phyloP scores from a whole-genome alignment of 495 filamentous ascomycete species.

The Bryoglossum gracile region DNA sequence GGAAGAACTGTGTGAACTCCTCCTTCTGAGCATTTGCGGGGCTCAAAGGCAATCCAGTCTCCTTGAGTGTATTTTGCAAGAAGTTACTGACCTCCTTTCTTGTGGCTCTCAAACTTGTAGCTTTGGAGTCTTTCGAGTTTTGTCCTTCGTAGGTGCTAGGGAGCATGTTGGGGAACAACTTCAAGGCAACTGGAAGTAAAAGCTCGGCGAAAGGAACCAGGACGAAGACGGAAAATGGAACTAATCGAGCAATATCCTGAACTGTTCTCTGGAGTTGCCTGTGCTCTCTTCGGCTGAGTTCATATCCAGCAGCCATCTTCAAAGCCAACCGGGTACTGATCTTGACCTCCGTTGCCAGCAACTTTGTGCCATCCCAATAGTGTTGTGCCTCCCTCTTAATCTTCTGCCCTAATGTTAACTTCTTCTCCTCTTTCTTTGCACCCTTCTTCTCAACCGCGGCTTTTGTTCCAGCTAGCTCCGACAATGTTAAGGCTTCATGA shows the following conservation, averaged over 20 bases:
- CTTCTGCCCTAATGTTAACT: constrained; percentile 82
- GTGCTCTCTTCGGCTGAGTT: constrained; percentile 88
- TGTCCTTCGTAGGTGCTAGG: constrained; percentile 96
- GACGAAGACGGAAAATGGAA: constrained; percentile 95
- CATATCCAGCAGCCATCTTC: constrained; percentile 98
- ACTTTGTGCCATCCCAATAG: constrained; percentile 99
- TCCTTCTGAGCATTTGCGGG: constrained; percentile 82
- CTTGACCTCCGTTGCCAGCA: constrained; percentile 83
- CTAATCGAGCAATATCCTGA: constrained; percentile 83
- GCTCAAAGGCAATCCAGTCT: constrained; percentile 85
- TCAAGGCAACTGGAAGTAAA: constrained; percentile 86
- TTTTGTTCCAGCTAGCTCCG: constrained; percentile 38
- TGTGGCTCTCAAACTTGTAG: constrained; percentile 70
- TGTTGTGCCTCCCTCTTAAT: constrained; percentile 86
- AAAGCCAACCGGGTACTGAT: constrained; percentile 86
- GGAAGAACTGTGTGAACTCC: constrained; percentile 96
- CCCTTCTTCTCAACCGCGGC: constrained; percentile 44
- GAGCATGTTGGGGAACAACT: constrained; percentile 91
- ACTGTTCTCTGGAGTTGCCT: constrained; percentile 89
- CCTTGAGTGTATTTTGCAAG: constrained; percentile 79
- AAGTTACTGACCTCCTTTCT: constrained; percentile 93
- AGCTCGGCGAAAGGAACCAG: constrained; percentile 95
- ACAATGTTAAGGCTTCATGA: constrained; percentile 35
- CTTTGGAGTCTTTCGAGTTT: constrained; percentile 82
- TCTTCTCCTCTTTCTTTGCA: constrained; percentile 71